Conservation (phyloP, 2,329 filamentous ascomycete species). For the Ustilaginoidea virens region DNA sequence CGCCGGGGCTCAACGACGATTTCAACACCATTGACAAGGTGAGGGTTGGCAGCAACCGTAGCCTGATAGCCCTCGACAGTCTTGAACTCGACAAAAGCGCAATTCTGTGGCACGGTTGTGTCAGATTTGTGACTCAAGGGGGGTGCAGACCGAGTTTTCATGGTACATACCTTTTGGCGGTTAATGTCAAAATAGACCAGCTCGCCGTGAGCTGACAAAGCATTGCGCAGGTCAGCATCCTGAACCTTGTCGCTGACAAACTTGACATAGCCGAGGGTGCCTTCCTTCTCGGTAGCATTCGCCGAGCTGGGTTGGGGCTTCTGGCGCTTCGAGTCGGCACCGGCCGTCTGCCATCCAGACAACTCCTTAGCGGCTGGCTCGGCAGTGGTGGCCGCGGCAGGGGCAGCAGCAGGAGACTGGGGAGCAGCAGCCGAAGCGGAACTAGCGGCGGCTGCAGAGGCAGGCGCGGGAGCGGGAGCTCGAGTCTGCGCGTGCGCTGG, state of each 20-base stretch:
- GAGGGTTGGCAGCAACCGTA: constrained; percentile 72
- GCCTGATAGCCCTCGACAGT: constrained; percentile 67
- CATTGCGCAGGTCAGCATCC: constrained; percentile 52
- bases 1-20: constrained; percentile 84
- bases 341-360: constrained; percentile 69
- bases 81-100: constrained; percentile 90
- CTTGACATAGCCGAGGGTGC: constrained; percentile 81
- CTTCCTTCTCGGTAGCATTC: constrained; percentile 51
- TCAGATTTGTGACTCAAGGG: neutral
- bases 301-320: constrained; percentile 51
- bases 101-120: constrained; percentile 47
- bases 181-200: constrained; percentile 64
- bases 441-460: constrained; percentile 23
- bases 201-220: constrained; percentile 57
- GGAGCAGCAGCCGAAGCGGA: constrained; percentile 16
- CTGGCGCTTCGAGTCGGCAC: constrained; percentile 71
- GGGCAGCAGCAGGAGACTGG: constrained; percentile 17
- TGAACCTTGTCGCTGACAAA: constrained; percentile 85
- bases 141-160: neutral
- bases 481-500: constrained; percentile 33
- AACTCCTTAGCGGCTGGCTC: constrained; percentile 33
- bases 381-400: constrained; percentile 21
- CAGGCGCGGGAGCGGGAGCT: constrained; percentile 25
- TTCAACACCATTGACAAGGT: constrained; percentile 66
- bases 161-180: constrained; percentile 56